Conservation (phyloP, 768 basidiomycete species). For the Hemileccinum rubropunctum region DNA sequence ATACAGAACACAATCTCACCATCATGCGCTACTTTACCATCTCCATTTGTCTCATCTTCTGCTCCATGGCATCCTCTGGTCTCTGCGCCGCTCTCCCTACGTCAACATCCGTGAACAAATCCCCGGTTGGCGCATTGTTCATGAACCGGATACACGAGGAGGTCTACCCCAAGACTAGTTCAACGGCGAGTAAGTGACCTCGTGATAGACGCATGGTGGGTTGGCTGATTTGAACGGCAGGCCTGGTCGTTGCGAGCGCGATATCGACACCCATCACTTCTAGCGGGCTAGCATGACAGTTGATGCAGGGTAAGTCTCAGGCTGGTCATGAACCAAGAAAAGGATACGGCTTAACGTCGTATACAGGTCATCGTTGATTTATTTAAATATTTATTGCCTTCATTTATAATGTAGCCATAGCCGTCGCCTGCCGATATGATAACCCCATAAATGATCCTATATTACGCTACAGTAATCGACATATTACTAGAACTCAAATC, state of each 20-base stretch:
- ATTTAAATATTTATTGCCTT: background rate
- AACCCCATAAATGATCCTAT: too few species aligned
- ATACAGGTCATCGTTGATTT: background rate
- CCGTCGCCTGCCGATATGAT: background rate
- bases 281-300: background rate
- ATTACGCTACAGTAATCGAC: too few species aligned
- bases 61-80: slow-evolving; percentile 11
- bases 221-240: slow-evolving; percentile 5
- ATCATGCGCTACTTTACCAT: slow-evolving; percentile 15
- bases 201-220: background rate
- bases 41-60: slow-evolving; percentile 12
- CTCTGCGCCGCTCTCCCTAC: slow-evolving; percentile 14
- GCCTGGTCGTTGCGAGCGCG: background rate
- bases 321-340: background rate
- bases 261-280: background rate
- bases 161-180: slow-evolving; percentile 9
- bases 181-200: slow-evolving; percentile 6
- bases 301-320: background rate
- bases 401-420: background rate
- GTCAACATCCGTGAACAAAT: background rate
- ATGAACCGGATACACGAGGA: slow-evolving; percentile 24
- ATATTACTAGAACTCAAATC: too few species aligned
- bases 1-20: slow-evolving; percentile 6
- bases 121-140: slow-evolving; percentile 11
- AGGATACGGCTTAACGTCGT: background rate